Percentiles rank a stretch among this genome's conserved stretches.
Conservation (phyloP, 1,284 basidiomycete species). For the Ustilago vetiveriae region DNA sequence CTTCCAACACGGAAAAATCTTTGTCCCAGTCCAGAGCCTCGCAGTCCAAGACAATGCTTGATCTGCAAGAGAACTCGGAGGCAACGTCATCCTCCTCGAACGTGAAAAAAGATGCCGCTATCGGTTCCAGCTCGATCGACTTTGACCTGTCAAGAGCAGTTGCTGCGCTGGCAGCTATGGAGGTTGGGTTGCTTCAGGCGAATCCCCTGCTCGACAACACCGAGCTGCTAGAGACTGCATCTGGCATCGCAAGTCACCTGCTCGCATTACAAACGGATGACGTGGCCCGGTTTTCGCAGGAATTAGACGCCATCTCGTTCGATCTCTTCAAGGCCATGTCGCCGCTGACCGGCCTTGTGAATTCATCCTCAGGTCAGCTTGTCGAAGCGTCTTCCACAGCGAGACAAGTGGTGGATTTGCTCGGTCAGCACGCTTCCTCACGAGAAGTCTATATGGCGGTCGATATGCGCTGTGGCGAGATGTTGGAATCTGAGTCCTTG, state of each 20-base stretch:
- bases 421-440: slow-evolving; percentile 44
- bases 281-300: slow-evolving; percentile 23
- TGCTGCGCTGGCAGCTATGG: slow-evolving; percentile 4
- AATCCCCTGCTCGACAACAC: neutral
- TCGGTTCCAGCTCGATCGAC: neutral
- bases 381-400: slow-evolving; percentile 19
- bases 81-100: neutral
- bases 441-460: slow-evolving; percentile 58
- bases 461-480: slow-evolving; percentile 48
- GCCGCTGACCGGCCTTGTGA: slow-evolving; percentile 40
- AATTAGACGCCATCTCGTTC: slow-evolving; percentile 47
- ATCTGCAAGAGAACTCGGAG: slow-evolving; percentile 12
- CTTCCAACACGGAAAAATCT: slow-evolving; percentile 36
- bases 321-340: slow-evolving; percentile 51
- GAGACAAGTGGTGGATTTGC: slow-evolving; percentile 26
- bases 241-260: slow-evolving; percentile 19
- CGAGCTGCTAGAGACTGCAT: slow-evolving; percentile 17
- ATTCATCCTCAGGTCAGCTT: slow-evolving; percentile 9
- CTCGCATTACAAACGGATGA: slow-evolving; percentile 17
- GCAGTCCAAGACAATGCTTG: slow-evolving; percentile 32
- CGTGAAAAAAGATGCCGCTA: neutral
- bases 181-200: slow-evolving; percentile 14
- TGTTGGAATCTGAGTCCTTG: slow-evolving; percentile 17
- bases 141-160: slow-evolving; percentile 18
- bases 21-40: slow-evolving; percentile 23